Evolutionary conservation across 352 stramenopile genomes (phyloP).

Genomic region (Phytophthora cryptogea): DNA sequence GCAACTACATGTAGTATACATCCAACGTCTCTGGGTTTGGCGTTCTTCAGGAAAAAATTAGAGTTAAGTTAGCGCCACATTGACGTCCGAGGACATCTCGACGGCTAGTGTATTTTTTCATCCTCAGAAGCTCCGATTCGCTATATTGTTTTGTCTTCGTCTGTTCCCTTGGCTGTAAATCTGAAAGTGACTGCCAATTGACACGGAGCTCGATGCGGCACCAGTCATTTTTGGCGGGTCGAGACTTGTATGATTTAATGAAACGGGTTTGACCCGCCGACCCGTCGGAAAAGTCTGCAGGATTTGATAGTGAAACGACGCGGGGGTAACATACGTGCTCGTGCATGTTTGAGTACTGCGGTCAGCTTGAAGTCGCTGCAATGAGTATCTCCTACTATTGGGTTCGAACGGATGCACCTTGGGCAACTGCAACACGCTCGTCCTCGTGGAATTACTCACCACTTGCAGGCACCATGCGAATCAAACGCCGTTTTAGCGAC

Average conservation of each 20-base stretch:
- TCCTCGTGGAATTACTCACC: too few relatives aligned
- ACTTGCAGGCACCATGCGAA: too few relatives aligned
- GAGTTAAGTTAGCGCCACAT: conserved; percentile 70
- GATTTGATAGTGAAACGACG: conserved; percentile 14
- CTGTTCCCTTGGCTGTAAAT: conserved; percentile 13
- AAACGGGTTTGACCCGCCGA: conserved; percentile 15
- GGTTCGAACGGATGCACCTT: too few relatives aligned
- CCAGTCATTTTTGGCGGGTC: conserved; percentile 30
- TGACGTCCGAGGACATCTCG: conserved; percentile 35
- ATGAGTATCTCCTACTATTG: too few relatives aligned
- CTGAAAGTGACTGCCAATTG: conserved; percentile 14
- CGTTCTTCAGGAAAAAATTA: conserved; percentile 90
- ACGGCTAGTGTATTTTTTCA: conserved; percentile 74
- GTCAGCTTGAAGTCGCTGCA: too few relatives aligned
- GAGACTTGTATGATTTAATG: conserved; percentile 2
- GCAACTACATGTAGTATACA: conserved; percentile 11
- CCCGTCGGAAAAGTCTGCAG: conserved; percentile 1
- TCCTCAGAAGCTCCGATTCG: conserved; percentile 51
- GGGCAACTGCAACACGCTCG: too few relatives aligned
- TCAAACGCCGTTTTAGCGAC: too few relatives aligned
- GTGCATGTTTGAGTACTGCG: background rate
- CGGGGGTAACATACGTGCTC: background rate
- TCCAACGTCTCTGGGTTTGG: background rate
- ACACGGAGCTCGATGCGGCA: background rate
- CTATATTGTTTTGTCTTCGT: background rate